Percentiles rank a stretch among this genome's conserved stretches.
Evolutionary conservation across 2,329 filamentous ascomycete genomes (phyloP).

Genomic region (Tympanopsis confertula): DNA sequence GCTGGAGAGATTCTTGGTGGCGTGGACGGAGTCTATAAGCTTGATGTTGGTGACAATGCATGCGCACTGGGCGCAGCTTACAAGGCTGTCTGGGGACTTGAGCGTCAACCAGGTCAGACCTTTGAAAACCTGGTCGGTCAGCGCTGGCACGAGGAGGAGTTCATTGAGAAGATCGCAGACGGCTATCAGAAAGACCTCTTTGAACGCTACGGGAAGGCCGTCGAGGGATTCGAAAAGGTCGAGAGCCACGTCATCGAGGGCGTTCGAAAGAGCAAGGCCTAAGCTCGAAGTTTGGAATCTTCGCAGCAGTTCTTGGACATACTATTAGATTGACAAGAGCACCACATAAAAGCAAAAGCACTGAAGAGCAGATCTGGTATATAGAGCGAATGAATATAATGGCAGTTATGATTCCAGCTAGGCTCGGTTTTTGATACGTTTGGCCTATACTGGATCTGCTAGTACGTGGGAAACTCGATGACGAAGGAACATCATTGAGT

Average conservation of each 20-base stretch:
- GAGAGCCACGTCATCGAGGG: slow-evolving; percentile 53
- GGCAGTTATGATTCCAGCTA: too few species aligned
- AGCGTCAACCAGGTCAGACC: slow-evolving; percentile 39
- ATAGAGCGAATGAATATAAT: too few species aligned
- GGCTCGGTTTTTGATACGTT: too few species aligned
- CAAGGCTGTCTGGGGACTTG: slow-evolving; percentile 87
- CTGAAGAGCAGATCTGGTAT: too few species aligned
- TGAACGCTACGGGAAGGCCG: slow-evolving; percentile 64
- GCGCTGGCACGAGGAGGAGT: slow-evolving; percentile 76
- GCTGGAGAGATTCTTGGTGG: slow-evolving; percentile 82
- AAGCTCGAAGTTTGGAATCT: too few species aligned
- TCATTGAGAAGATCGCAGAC: slow-evolving; percentile 70
- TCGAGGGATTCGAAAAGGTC: slow-evolving; percentile 68
- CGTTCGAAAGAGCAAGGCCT: too few species aligned
- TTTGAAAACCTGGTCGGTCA: slow-evolving; percentile 80
- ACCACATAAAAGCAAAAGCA: too few species aligned
- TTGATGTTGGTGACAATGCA: slow-evolving; percentile 90
- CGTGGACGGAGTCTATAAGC: slow-evolving; percentile 77
- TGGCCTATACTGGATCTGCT: too few species aligned
- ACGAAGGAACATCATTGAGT: too few species aligned
- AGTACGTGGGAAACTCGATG: too few species aligned
- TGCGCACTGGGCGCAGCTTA: slow-evolving; percentile 90
- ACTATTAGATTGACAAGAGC: too few species aligned
- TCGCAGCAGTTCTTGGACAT: too few species aligned
- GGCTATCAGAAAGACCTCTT: slow-evolving; percentile 70